phyloP scores from a whole-genome alignment of 768 basidiomycete species.

The Phanerochaete carnosa region DNA sequence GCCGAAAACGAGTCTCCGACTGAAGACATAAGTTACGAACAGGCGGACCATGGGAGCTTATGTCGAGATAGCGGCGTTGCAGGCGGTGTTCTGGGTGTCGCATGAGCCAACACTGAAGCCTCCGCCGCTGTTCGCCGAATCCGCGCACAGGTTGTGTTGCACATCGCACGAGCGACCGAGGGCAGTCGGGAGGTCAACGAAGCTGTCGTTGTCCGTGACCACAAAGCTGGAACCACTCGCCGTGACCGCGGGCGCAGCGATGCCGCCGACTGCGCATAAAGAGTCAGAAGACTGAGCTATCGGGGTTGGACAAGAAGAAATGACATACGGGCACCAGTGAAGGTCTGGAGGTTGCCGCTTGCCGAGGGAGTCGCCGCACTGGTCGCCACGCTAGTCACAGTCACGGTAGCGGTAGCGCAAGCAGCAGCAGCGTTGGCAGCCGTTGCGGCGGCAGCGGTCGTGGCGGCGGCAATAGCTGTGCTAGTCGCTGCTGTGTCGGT shows the following conservation, averaged over 20 bases:
- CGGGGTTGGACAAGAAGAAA: neutral
- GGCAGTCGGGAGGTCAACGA: slow-evolving; percentile 46
- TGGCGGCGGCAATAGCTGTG: neutral
- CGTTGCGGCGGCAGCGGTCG: neutral
- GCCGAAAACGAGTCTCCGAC: neutral
- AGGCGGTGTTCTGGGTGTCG: slow-evolving; percentile 27
- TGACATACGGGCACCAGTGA: slow-evolving; percentile 44
- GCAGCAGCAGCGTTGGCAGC: slow-evolving; percentile 12
- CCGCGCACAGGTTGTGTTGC: slow-evolving; percentile 48
- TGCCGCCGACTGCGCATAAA: slow-evolving; percentile 34
- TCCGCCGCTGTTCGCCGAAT: slow-evolving; percentile 47
- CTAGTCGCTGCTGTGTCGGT: slow-evolving; percentile 1
- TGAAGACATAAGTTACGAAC: neutral
- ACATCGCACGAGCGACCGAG: slow-evolving; percentile 55
- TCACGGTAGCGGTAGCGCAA: slow-evolving; percentile 17
- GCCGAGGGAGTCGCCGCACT: slow-evolving; percentile 8
- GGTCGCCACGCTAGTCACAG: slow-evolving; percentile 14
- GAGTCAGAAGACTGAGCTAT: neutral
- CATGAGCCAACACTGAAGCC: slow-evolving; percentile 35
- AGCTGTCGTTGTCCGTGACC: slow-evolving; percentile 40
- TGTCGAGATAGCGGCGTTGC: slow-evolving; percentile 22
- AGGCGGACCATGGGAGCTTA: neutral
- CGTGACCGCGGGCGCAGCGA: slow-evolving; percentile 40
- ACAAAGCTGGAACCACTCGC: slow-evolving; percentile 46
- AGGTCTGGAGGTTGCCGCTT: slow-evolving; percentile 44